A percentile compares a stretch with the other conserved stretches of the same genome.
These are phyloP conservation scores for Mucor indicus DNA, from an alignment of 371 early-diverging fungal species.

Conservation along the genomic window DNA sequence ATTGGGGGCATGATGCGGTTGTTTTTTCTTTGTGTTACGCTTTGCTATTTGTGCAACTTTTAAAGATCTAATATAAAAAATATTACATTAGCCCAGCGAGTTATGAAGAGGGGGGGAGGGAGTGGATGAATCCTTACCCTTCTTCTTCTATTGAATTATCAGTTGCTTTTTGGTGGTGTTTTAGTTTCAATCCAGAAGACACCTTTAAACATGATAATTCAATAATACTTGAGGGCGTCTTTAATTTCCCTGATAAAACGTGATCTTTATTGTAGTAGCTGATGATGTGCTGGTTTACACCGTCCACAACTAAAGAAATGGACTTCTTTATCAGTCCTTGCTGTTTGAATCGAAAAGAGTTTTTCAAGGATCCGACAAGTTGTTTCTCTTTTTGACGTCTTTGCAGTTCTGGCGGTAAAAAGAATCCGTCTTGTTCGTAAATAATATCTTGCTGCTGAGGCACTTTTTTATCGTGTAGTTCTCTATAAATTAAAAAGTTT, in stretches of 20 bases:
- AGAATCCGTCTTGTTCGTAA: background rate
- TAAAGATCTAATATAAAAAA: no score
- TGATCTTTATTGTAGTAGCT: constrained; percentile 80
- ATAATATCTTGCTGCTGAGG: background rate
- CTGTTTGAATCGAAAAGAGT: constrained; percentile 61
- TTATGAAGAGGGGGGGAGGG: no score
- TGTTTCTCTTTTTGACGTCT: constrained; percentile 35
- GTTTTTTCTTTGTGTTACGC: no score
- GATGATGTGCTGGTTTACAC: constrained; percentile 73
- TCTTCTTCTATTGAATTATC: no score
- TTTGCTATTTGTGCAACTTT: no score
- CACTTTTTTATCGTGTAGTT: constrained; percentile 42
- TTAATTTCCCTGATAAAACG: constrained; percentile 42
- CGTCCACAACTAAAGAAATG: constrained; percentile 70
- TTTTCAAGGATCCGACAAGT: constrained; percentile 50
- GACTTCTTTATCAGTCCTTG: constrained; percentile 79
- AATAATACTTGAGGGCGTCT: constrained; percentile 44
- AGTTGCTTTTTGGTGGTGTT: no score
- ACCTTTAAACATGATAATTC: constrained; percentile 40
- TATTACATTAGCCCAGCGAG: no score
- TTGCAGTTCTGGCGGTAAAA: constrained; percentile 5
- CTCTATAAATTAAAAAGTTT: constrained; percentile 56
- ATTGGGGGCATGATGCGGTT: no score
- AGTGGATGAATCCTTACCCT: no score
- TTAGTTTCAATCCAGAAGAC: constrained; percentile 46